phyloP scores from a whole-genome alignment of 2,329 filamentous ascomycete species.

The Penicillium psychrosexuale region DNA sequence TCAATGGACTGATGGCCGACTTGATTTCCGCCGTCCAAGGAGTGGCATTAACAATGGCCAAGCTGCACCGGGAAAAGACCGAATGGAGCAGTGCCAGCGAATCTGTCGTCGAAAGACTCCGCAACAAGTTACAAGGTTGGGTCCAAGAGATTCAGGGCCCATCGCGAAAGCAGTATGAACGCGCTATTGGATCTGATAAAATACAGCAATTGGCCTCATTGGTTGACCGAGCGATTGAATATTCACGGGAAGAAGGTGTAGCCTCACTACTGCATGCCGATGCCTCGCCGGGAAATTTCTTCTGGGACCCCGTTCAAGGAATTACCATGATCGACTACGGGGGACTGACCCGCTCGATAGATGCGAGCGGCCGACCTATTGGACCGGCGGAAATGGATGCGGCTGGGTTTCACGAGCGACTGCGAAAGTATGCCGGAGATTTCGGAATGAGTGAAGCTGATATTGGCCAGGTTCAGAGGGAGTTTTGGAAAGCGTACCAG shows the following conservation, averaged over 20 bases:
- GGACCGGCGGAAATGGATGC: slow-evolving; percentile 2
- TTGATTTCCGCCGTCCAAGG: not conserved
- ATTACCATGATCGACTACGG: slow-evolving; percentile 4
- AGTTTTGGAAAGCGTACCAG: slow-evolving; percentile 1
- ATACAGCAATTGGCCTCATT: not conserved
- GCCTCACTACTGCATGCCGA: not conserved
- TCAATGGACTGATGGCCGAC: not conserved
- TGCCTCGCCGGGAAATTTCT: not conserved
- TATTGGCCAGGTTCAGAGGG: not conserved
- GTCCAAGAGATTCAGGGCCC: not conserved
- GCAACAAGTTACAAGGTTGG: not conserved
- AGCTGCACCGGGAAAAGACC: not conserved
- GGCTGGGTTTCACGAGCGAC: slow-evolving; percentile 1
- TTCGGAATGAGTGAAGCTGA: slow-evolving; percentile 3
- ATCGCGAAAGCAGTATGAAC: not conserved
- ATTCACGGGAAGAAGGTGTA: not conserved
- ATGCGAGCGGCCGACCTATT: not conserved
- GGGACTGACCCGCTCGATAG: not conserved
- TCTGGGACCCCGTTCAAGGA: not conserved
- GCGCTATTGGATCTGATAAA: not conserved
- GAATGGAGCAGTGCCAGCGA: not conserved
- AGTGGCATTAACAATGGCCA: not conserved
- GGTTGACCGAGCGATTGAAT: not conserved
- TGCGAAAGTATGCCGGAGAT: slow-evolving; percentile 2
- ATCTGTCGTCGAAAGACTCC: not conserved